Evolutionary conservation across 2,329 filamentous ascomycete genomes (phyloP).

Genomic region (Beauveria scarabaeidicola): DNA sequence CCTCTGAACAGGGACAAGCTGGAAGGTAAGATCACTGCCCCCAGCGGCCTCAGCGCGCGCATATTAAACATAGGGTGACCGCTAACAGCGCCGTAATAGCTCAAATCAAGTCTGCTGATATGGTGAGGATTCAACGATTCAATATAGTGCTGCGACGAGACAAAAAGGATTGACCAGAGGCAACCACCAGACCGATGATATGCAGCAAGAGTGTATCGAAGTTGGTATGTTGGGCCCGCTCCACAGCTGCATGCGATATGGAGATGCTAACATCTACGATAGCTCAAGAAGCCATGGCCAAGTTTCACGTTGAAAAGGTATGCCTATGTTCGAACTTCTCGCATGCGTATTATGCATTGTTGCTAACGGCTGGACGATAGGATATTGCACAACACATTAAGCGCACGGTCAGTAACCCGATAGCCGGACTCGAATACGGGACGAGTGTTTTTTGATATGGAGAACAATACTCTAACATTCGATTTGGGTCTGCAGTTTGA

Average conservation of each 20-base stretch:
- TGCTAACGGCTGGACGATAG: constrained; percentile 37
- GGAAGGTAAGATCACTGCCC: constrained; percentile 47
- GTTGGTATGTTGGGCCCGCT: constrained; percentile 53
- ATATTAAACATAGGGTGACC: background rate
- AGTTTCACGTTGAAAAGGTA: constrained; percentile 55
- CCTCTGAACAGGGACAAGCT: constrained; percentile 62
- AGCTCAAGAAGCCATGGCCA: constrained; percentile 57
- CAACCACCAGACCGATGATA: constrained; percentile 71
- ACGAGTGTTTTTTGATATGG: background rate
- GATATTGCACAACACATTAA: constrained; percentile 96
- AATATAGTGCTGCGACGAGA: constrained; percentile 10
- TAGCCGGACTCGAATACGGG: background rate
- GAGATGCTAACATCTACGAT: background rate
- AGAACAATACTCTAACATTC: background rate
- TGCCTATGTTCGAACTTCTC: background rate
- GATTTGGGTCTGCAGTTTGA: constrained; percentile 62
- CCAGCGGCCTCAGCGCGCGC: background rate
- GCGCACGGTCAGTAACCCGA: constrained; percentile 58
- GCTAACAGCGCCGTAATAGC: constrained; percentile 42
- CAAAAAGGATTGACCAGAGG: constrained; percentile 22
- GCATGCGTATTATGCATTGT: background rate
- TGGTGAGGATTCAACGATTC: constrained; percentile 53
- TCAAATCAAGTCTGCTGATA: constrained; percentile 96
- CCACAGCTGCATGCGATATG: constrained; percentile 2
- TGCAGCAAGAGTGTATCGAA: constrained; percentile 93